Evolutionary conservation across 495 filamentous ascomycete genomes (phyloP), one percentile per base, ranked within the genome.

Genomic region (Jackrogersella minutella): DNA sequence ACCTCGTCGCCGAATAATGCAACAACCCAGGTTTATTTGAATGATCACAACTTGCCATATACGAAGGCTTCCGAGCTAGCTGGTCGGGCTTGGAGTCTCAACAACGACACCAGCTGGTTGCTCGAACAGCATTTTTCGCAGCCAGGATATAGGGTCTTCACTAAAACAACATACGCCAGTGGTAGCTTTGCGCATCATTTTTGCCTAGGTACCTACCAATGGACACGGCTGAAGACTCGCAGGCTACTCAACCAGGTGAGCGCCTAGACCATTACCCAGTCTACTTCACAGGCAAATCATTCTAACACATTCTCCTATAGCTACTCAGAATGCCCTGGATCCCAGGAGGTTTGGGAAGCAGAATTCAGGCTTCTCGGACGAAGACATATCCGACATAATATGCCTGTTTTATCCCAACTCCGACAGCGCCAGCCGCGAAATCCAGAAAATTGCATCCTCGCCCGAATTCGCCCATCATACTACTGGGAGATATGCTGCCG

Each of bases 391-490:
- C 26, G 94, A 97, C 68, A 91, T 97, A 62, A 85, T 97, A 50
- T 96, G 92, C 77, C 89, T 97, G 44, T 84, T 99, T 3, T 87
- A 95, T 59, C 94, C 95, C 1, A 85, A 84, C 50, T 91, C 93
- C 0, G 82, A 84, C 36, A 80, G 84, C 5, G 93, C 95, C 2
- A 87, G 87, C 67, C 76, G 80, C 54, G 89, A 91, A 46, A 88
- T 97, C 11, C 75, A 79, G 37, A 68, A 76, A 0, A 82, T 90
- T 41, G 84, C 84, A 19, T 50, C 53, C 14, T 70, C 64, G 10
- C 22, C 64, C 47, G 73, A 79, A 55, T 78, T 73, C 34, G 73
- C 76, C 36, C 74, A 74, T 9, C 73, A 80, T 51, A 76, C 75
- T 34, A 58, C 77, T 14, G 73, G 68, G 3, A 68, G 73, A 43